Conservation (phyloP, 129 eudicot genomes). For the Rutidosis leptorrhynchoides region DNA sequence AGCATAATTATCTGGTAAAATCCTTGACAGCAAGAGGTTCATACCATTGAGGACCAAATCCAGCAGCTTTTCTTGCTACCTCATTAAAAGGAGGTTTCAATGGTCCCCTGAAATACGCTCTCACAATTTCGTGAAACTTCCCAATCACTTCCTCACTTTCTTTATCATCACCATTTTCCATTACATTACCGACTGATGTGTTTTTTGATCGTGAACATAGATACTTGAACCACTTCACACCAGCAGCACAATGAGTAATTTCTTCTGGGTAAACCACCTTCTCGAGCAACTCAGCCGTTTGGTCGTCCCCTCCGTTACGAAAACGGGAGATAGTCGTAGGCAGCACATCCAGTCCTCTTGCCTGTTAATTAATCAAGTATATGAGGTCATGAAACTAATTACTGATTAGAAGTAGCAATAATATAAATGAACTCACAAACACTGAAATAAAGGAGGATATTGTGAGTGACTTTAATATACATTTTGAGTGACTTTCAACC, state of each 20-base stretch:
- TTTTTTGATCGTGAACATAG: slow-evolving; percentile 48
- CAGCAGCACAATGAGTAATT: slow-evolving; percentile 93
- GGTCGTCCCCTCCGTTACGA: slow-evolving; percentile 75
- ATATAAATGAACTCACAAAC: too few species aligned
- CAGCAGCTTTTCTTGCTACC: slow-evolving; percentile 88
- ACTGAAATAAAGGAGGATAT: too few species aligned
- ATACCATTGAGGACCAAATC: slow-evolving; percentile 93
- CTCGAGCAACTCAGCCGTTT: slow-evolving; percentile 80
- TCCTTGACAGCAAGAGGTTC: slow-evolving; percentile 88
- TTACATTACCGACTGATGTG: neutral
- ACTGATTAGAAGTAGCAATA: neutral
- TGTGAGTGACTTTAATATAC: too few species aligned
- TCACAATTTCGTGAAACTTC: slow-evolving; percentile 68
- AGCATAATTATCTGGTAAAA: slow-evolving; percentile 22
- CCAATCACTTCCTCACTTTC: slow-evolving; percentile 53
- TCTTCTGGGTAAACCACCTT: slow-evolving; percentile 86
- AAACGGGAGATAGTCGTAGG: slow-evolving; percentile 91
- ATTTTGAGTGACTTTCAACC: neutral
- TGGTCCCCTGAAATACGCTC: slow-evolving; percentile 81
- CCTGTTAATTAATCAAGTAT: slow-evolving; percentile 43
- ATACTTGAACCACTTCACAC: slow-evolving; percentile 94
- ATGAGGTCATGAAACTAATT: slow-evolving; percentile 11
- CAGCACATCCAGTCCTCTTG: slow-evolving; percentile 94
- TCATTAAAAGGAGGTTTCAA: slow-evolving; percentile 94
- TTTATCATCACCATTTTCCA: slow-evolving; percentile 28